A percentile compares a stretch with the other conserved stretches of the same genome.
Conservation (phyloP, 2,329 filamentous ascomycete species). For the Arachnopeziza araneosa region DNA sequence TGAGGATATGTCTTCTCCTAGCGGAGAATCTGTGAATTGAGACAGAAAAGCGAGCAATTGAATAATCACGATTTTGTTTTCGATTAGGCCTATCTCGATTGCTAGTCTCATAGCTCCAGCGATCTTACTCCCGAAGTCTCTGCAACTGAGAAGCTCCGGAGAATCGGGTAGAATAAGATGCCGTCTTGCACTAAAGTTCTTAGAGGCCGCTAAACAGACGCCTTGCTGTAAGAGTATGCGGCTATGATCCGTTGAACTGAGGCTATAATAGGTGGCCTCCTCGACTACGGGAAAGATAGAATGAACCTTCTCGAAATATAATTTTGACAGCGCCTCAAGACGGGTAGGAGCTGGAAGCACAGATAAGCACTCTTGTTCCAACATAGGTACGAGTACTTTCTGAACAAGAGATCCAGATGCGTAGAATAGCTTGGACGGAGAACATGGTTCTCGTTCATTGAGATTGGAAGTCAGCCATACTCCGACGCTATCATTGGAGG, state of each 20-base stretch:
- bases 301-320: conserved; percentile 32
- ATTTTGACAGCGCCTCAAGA: conserved; percentile 39
- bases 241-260: conserved; percentile 21
- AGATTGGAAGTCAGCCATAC: conserved; percentile 42
- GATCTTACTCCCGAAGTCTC: conserved; percentile 21
- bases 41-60: conserved; percentile 49
- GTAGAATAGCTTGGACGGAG: conserved; percentile 16
- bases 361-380: conserved; percentile 32
- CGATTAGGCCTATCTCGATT: conserved; percentile 48
- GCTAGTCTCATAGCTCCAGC: conserved; percentile 20
- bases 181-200: conserved; percentile 40
- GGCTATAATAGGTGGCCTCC: conserved; percentile 31
- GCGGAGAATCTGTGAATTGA: conserved; percentile 51
- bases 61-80: conserved; percentile 49
- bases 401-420: conserved; percentile 16
- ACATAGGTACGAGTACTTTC: conserved; percentile 18
- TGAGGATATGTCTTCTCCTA: conserved; percentile 50
- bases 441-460: conserved; percentile 18
- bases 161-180: conserved; percentile 33
- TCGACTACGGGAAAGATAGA: conserved; percentile 28
- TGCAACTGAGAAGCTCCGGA: conserved; percentile 10
- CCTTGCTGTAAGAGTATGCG: conserved; percentile 45
- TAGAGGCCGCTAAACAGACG: conserved; percentile 49
- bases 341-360: conserved; percentile 44
- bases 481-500: conserved; percentile 47